Conservation (phyloP, 2,329 filamentous ascomycete species). For the Hymenoscyphus repandus region DNA sequence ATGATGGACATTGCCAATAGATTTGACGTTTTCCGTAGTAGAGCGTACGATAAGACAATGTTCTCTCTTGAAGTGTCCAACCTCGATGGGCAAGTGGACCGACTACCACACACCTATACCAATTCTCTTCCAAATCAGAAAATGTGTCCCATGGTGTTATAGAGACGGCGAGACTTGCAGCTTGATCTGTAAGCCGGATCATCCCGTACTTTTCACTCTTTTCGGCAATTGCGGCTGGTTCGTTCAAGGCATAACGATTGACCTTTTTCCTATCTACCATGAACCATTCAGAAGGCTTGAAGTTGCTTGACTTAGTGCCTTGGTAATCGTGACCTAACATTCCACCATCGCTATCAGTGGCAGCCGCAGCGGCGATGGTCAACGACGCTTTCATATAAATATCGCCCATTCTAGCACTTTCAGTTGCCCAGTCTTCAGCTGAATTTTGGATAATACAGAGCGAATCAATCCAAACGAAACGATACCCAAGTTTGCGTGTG, state of each 20-base stretch:
- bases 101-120: conserved; percentile 2
- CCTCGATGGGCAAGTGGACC: conserved; percentile 1
- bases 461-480: not conserved
- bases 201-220: not conserved
- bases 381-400: conserved; percentile 8
- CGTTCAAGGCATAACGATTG: not conserved
- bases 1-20: conserved; percentile 4
- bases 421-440: not conserved
- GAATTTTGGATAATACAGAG: not conserved
- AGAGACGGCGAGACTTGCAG: not conserved
- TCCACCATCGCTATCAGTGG: conserved; percentile 2
- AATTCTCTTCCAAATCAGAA: conserved; percentile 9
- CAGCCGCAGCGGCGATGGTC: conserved; percentile 8
- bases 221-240: not conserved
- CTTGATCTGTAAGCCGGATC: not conserved
- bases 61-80: conserved; percentile 5
- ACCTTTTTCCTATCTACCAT: not conserved
- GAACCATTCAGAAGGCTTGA: not conserved
- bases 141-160: not conserved
- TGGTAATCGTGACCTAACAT: not conserved
- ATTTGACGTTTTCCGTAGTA: conserved; percentile 3
- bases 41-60: conserved; percentile 1
- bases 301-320: not conserved
- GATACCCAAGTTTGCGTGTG: not conserved
- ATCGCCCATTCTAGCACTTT: conserved; percentile 6